Percentiles rank a stretch among this genome's conserved stretches.
phyloP scores from a whole-genome alignment of 2,329 filamentous ascomycete genomes.

The Cytospora paraplurivora region DNA sequence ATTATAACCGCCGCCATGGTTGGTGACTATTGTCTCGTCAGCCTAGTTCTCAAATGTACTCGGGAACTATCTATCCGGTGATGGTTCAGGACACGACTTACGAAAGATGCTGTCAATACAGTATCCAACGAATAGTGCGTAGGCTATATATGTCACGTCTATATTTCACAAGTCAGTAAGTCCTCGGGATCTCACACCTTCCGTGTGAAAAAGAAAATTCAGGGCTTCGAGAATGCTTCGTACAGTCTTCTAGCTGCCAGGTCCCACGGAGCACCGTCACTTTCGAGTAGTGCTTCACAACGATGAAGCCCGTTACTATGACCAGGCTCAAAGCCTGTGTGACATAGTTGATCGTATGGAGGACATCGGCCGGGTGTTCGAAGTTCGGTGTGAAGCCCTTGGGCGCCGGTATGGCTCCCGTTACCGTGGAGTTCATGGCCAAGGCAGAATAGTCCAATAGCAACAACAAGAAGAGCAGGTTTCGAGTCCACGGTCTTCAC shows the following conservation, averaged over 20 bases:
- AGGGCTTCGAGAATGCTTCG: constrained; percentile 15
- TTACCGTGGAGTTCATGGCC: constrained; percentile 5
- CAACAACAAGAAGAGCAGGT: too few relatives aligned
- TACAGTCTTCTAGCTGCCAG: constrained; percentile 36
- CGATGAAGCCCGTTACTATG: constrained; percentile 34
- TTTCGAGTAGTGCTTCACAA: constrained; percentile 35
- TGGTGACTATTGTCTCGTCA: constrained; percentile 28
- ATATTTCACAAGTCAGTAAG: neutral
- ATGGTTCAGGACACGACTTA: constrained; percentile 22
- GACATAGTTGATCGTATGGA: constrained; percentile 35
- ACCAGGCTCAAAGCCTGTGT: constrained; percentile 36
- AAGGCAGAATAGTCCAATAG: neutral
- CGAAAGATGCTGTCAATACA: constrained; percentile 33
- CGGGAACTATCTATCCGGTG: neutral
- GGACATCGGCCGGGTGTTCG: constrained; percentile 34
- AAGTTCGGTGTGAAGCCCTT: constrained; percentile 34
- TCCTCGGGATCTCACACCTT: neutral
- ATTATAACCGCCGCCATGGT: constrained; percentile 42
- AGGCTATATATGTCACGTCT: constrained; percentile 6
- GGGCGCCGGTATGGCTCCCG: constrained; percentile 34
- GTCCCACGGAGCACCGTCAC: constrained; percentile 27
- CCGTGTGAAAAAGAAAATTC: neutral
- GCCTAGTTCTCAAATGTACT: neutral
- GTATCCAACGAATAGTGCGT: constrained; percentile 38
- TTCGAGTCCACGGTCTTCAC: neutral